These are phyloP conservation scores for Nemania abortiva DNA, from an alignment of 2,329 filamentous ascomycete genomes.

Conservation along the genomic window DNA sequence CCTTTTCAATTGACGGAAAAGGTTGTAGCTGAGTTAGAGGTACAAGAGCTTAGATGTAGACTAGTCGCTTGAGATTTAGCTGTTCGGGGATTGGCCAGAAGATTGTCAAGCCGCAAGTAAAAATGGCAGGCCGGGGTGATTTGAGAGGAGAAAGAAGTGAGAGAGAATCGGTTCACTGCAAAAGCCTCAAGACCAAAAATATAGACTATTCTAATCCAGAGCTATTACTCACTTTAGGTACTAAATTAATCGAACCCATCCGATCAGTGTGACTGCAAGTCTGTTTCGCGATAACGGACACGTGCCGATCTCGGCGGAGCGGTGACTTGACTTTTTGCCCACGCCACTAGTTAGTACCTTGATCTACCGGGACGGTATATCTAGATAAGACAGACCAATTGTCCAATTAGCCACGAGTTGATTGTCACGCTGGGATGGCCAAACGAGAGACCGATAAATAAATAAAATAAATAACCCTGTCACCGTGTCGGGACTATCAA, in stretches of 20 bases:
- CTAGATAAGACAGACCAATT: conserved; percentile 26
- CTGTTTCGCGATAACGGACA: conserved; percentile 32
- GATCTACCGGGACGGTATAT: not conserved
- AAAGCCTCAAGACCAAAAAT: conserved; percentile 6
- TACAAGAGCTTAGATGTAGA: not conserved
- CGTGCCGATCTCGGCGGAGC: conserved; percentile 40
- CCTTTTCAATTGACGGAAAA: not conserved
- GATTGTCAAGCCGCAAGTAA: not conserved
- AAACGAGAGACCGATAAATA: not conserved
- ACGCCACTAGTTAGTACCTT: not conserved
- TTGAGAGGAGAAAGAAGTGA: not conserved
- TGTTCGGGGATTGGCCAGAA: not conserved
- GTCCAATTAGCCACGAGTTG: conserved; percentile 16
- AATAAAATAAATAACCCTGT: not conserved
- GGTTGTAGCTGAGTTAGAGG: not conserved
- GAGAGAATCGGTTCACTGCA: not conserved
- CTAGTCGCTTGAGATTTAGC: not conserved
- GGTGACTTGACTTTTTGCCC: conserved; percentile 27
- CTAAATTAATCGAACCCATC: not conserved
- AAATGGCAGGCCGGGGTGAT: not conserved
- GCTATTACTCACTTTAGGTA: conserved; percentile 18
- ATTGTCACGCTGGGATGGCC: conserved; percentile 5
- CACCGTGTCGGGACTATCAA: no score
- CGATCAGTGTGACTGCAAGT: conserved; percentile 31
- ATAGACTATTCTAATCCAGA: conserved; percentile 1